Evolutionary conservation across 768 basidiomycete genomes (phyloP).

Genomic region (Auriculariales sp.): DNA sequence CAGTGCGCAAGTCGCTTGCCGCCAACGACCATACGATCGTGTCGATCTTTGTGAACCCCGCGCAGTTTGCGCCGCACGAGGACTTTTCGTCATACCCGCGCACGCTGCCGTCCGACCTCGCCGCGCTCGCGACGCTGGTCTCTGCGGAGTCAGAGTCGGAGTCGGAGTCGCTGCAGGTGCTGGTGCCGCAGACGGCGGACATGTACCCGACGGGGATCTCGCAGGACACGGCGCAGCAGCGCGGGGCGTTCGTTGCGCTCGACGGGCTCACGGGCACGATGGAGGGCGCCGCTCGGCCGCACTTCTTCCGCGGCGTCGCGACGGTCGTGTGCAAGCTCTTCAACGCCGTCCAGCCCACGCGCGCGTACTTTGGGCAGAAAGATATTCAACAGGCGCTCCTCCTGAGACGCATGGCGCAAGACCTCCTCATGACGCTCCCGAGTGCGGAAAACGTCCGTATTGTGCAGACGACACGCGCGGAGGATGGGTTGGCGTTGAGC

Average conservation of each 20-base stretch:
- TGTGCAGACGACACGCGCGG: slow-evolving; percentile 63
- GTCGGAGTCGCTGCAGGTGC: slow-evolving; percentile 51
- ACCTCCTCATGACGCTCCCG: slow-evolving; percentile 74
- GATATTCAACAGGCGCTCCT: slow-evolving; percentile 94
- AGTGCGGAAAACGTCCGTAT: slow-evolving; percentile 63
- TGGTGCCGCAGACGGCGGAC: slow-evolving; percentile 61
- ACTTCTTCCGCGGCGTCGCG: slow-evolving; percentile 90
- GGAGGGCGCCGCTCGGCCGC: slow-evolving; percentile 79
- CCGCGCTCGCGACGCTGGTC: slow-evolving; percentile 32
- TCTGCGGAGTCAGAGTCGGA: slow-evolving; percentile 7
- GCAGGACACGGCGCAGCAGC: slow-evolving; percentile 58
- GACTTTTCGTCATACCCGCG: slow-evolving; percentile 86
- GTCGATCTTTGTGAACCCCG: slow-evolving; percentile 96
- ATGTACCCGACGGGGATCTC: slow-evolving; percentile 91
- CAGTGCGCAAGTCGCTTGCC: slow-evolving; percentile 63
- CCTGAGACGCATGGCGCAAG: slow-evolving; percentile 59
- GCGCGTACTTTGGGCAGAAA: slow-evolving; percentile 94
- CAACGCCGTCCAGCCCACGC: slow-evolving; percentile 82
- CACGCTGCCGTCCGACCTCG: slow-evolving; percentile 64
- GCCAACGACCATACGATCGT: slow-evolving; percentile 79
- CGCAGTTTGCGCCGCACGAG: slow-evolving; percentile 93
- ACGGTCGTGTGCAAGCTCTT: slow-evolving; percentile 93
- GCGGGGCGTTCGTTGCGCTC: slow-evolving; percentile 84
- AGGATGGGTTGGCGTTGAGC: slow-evolving; percentile 66
- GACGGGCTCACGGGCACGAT: slow-evolving; percentile 84